Percentiles rank a stretch among this genome's conserved stretches.
These are phyloP conservation scores for Rhinocladiella similis DNA, from an alignment of 2,329 filamentous ascomycete species.

Conservation along the genomic window DNA sequence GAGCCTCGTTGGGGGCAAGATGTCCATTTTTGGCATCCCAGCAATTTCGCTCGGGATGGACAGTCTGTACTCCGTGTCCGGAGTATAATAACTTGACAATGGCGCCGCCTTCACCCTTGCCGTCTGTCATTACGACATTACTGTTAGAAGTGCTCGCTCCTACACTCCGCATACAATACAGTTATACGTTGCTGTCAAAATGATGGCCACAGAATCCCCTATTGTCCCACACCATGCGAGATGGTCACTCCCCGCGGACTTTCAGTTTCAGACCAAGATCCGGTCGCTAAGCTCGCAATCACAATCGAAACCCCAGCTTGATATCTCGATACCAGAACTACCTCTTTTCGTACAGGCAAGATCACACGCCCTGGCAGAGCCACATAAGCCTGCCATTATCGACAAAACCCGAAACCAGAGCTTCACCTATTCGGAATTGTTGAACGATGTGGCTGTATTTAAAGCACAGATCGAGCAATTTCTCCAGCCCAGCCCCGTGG, in stretches of 20 bases:
- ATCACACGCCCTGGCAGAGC: slow-evolving; percentile 35
- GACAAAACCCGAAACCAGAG: slow-evolving; percentile 40
- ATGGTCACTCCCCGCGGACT: slow-evolving; percentile 6
- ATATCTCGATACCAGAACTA: slow-evolving; percentile 25
- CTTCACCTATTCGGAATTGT: slow-evolving; percentile 43
- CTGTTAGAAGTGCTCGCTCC: neutral
- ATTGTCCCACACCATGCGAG: slow-evolving; percentile 7
- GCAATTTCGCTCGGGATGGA: slow-evolving; percentile 3
- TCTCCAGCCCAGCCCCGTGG: slow-evolving; percentile 19
- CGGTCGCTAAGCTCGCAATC: neutral
- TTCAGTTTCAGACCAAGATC: slow-evolving; percentile 1
- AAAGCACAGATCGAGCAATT: slow-evolving; percentile 39
- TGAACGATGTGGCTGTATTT: slow-evolving; percentile 39
- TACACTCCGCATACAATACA: neutral
- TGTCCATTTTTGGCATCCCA: slow-evolving; percentile 12
- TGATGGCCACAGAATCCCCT: slow-evolving; percentile 14
- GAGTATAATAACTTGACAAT: neutral
- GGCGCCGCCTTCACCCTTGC: slow-evolving; percentile 4
- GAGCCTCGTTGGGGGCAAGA: slow-evolving; percentile 7
- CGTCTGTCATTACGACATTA: neutral
- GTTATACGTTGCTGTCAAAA: neutral
- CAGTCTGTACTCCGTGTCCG: neutral
- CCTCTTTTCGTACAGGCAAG: slow-evolving; percentile 42
- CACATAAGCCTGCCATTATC: slow-evolving; percentile 40
- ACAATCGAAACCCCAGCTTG: slow-evolving; percentile 1